Evolutionary conservation across 1,284 basidiomycete species (phyloP).

Genomic region (Marasmius tenuissimus): DNA sequence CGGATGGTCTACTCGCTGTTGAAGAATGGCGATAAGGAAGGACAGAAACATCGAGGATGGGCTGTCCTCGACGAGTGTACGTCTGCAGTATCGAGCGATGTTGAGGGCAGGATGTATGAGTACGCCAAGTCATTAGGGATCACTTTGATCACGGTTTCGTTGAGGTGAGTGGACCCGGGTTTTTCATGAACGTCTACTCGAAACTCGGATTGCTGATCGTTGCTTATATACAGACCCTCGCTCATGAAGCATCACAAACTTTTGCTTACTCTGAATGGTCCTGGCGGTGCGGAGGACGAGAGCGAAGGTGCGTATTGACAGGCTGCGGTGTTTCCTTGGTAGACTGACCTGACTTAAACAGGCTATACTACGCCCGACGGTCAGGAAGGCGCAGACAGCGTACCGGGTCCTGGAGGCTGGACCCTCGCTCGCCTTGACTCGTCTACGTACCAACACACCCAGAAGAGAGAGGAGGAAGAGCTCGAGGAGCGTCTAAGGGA

Average conservation of each 20-base stretch:
- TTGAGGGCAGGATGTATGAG: slow-evolving; percentile 96
- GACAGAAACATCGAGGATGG: slow-evolving; percentile 82
- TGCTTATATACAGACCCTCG: slow-evolving; percentile 53
- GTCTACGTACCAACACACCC: slow-evolving; percentile 54
- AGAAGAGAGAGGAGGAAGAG: slow-evolving; percentile 45
- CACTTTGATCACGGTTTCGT: slow-evolving; percentile 90
- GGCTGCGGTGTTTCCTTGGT: no score
- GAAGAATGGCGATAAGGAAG: slow-evolving; percentile 86
- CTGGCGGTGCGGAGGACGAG: background rate
- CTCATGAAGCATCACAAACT: slow-evolving; percentile 84
- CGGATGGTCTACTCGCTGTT: slow-evolving; percentile 26
- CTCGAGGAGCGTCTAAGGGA: slow-evolving; percentile 43
- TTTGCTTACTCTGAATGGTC: slow-evolving; percentile 59
- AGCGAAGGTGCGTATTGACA: background rate
- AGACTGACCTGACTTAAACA: no score
- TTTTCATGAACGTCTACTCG: background rate
- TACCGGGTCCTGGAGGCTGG: background rate
- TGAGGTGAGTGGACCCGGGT: slow-evolving; percentile 46
- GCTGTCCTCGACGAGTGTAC: slow-evolving; percentile 87
- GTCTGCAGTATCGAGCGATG: slow-evolving; percentile 94
- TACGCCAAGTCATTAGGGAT: slow-evolving; percentile 91
- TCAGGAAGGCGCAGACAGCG: background rate
- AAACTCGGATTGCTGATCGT: background rate
- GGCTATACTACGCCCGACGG: background rate
- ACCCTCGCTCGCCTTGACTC: slow-evolving; percentile 65